A percentile compares a stretch with the other conserved stretches of the same genome.
Conservation (phyloP, 371 early-diverging fungal species). For the Syncephalastrum sp. region DNA sequence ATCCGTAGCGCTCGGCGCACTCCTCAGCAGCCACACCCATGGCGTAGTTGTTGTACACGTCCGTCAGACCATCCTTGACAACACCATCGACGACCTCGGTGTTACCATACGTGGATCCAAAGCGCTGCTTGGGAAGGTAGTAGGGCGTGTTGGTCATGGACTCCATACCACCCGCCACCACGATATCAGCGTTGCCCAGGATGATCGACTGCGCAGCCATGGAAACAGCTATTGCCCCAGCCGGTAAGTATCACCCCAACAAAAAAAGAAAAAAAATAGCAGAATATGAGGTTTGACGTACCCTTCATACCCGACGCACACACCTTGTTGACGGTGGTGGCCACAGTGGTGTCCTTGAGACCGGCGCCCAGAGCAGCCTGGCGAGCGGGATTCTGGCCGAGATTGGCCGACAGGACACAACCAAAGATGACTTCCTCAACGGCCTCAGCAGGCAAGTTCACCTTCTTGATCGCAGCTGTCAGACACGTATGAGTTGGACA, state of each 20-base stretch:
- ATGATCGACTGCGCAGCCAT: slow-evolving; percentile 86
- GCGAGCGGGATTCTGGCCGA: slow-evolving; percentile 96
- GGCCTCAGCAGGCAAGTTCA: slow-evolving; percentile 61
- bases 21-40: slow-evolving; percentile 97
- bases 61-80: slow-evolving; percentile 90
- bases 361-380: slow-evolving; percentile 94
- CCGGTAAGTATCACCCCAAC: too few species aligned
- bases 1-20: slow-evolving; percentile 80
- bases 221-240: slow-evolving; percentile 58
- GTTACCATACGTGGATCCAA: slow-evolving; percentile 86
- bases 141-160: slow-evolving; percentile 97
- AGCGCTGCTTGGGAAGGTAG: slow-evolving; percentile 82
- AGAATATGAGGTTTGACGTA: slow-evolving; percentile 21
- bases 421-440: slow-evolving; percentile 89
- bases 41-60: slow-evolving; percentile 80
- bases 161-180: slow-evolving; percentile 96
- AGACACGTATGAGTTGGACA: neutral
- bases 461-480: slow-evolving; percentile 72
- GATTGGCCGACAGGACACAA: slow-evolving; percentile 82
- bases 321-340: slow-evolving; percentile 97
- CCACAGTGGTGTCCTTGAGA: slow-evolving; percentile 65
- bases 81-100: slow-evolving; percentile 84
- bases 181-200: slow-evolving; percentile 78
- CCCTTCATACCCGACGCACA: slow-evolving; percentile 97
- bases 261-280: neutral